Base-by-base conservation (phyloP, 1,139 yeast species). In the Taiozyma sp. region DNA sequence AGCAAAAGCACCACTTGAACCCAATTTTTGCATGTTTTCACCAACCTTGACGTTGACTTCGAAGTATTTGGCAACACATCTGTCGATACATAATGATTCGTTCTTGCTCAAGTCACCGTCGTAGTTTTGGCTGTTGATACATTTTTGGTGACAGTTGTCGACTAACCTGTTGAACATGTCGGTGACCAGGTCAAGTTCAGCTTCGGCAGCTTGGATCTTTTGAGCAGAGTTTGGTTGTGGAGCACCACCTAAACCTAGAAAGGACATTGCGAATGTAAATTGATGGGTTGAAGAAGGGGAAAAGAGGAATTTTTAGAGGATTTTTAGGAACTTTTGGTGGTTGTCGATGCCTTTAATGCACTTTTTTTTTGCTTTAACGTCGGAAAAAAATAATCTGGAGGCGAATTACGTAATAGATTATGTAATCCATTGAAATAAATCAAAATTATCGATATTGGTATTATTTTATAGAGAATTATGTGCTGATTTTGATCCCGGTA, bases 41-140 rank as follows among this genome's bases (percentile, higher is more conserved):
- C 98, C 98, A 58, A 95, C 97, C 74, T 91, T 88, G 59, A 90
- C 95, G 70, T 93, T 93, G 60, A 96, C 91, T 65, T 91, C 97
- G 64, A 95, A 95, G 73, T 93, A 93, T 73, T 93, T 93, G 64
- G 96, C 83, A 57, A 93, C 99, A 75, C 99, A 93, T 78, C 99
- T 85, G 74, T 93, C 99, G 61, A 95, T 79, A 71, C 99, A 93
- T 52, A 89, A 78, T 46, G 93, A 83, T 73, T 93, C 99, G 65
- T 79, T 84, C 76, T 89, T 90, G 73, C 79, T 80, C 59, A 93
- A 77, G 36, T 87, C 95, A 51, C 93, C 87, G 54, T 89, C 95
- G 75, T 92, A 92, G 24, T 69, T 55, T 28, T 46, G 59, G 72
- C 74, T 60, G 68, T 68, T 52, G 68, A 93, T 87, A 74, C 99